Evolutionary conservation across 2,329 filamentous ascomycete genomes (phyloP).

Genomic region (Fonsecaea pedrosoi): DNA sequence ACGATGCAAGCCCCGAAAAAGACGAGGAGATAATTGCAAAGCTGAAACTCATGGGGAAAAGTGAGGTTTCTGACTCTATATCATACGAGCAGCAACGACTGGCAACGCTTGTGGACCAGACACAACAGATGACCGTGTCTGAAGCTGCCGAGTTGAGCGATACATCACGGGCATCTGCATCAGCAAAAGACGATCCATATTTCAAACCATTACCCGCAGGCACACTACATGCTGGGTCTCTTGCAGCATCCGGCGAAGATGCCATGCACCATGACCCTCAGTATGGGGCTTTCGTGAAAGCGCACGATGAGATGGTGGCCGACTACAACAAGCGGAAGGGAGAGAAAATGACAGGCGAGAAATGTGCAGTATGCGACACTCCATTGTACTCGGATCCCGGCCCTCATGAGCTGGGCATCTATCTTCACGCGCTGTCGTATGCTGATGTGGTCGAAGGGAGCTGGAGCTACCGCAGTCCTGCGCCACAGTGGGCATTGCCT

Average conservation of each 20-base stretch:
- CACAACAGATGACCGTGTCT: conserved; percentile 39
- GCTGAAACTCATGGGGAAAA: conserved; percentile 89
- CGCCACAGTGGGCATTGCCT: conserved; percentile 87
- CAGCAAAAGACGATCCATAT: conserved; percentile 9
- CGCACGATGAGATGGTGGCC: conserved; percentile 82
- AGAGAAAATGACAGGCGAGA: conserved; percentile 87
- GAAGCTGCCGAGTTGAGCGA: conserved; percentile 29
- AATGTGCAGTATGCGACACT: conserved; percentile 82
- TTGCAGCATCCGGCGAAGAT: conserved; percentile 22
- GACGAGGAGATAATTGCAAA: conserved; percentile 91
- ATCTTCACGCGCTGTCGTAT: conserved; percentile 90
- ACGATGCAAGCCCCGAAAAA: conserved; percentile 71
- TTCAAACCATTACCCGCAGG: conserved; percentile 33
- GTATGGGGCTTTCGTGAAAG: conserved; percentile 35
- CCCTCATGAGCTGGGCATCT: conserved; percentile 86
- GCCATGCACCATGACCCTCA: conserved; percentile 32
- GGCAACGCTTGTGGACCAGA: conserved; percentile 35
- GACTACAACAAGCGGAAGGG: conserved; percentile 88
- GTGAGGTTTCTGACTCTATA: conserved; percentile 86
- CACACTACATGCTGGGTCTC: conserved; percentile 45
- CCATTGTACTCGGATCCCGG: conserved; percentile 93
- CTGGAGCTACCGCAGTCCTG: conserved; percentile 85
- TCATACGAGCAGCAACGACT: conserved; percentile 69
- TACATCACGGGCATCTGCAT: not conserved
- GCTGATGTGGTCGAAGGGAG: conserved; percentile 74